A percentile compares a stretch with the other conserved stretches of the same genome.
Conservation (phyloP, 2,329 filamentous ascomycete species). For the Didymella pinodella region DNA sequence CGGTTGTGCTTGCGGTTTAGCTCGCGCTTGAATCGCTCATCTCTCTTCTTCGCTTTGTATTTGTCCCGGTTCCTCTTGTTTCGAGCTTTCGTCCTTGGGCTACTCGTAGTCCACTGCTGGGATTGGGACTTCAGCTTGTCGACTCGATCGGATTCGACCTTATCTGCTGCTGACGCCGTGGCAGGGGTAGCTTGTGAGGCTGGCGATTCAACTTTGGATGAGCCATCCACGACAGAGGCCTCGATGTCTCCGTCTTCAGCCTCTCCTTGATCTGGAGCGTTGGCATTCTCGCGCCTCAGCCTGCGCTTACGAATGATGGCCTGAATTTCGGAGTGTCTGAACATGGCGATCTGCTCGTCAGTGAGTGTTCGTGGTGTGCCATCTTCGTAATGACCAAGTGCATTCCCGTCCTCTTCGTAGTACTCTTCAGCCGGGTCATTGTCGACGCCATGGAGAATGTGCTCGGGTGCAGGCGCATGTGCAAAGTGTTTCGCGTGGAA, state of each 20-base stretch:
- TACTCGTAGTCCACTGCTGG: conserved; percentile 41
- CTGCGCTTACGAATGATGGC: conserved; percentile 61
- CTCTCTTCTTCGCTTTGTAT: conserved; percentile 38
- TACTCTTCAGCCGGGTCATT: conserved; percentile 17
- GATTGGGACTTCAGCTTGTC: conserved; percentile 31
- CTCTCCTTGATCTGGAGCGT: conserved; percentile 27
- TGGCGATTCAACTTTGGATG: not conserved
- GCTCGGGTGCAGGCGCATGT: conserved; percentile 46
- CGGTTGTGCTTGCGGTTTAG: conserved; percentile 27
- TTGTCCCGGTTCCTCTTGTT: conserved; percentile 37
- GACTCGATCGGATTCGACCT: conserved; percentile 24
- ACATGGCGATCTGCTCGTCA: conserved; percentile 88
- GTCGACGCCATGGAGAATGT: conserved; percentile 40
- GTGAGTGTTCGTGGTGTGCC: conserved; percentile 89
- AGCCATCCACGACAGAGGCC: conserved; percentile 1
- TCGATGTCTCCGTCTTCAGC: conserved; percentile 24
- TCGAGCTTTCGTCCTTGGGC: conserved; percentile 35
- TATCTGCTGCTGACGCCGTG: conserved; percentile 14
- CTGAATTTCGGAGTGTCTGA: conserved; percentile 87
- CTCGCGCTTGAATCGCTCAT: conserved; percentile 28
- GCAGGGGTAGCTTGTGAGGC: conserved; percentile 6
- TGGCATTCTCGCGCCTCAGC: conserved; percentile 32
- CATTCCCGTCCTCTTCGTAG: conserved; percentile 65
- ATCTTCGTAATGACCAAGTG: conserved; percentile 83
- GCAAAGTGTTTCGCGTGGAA: conserved; percentile 57